Evolutionary conservation across 768 basidiomycete genomes (phyloP), one percentile per base, ranked within the genome.

Genomic region (Boletus eberwhitei): DNA sequence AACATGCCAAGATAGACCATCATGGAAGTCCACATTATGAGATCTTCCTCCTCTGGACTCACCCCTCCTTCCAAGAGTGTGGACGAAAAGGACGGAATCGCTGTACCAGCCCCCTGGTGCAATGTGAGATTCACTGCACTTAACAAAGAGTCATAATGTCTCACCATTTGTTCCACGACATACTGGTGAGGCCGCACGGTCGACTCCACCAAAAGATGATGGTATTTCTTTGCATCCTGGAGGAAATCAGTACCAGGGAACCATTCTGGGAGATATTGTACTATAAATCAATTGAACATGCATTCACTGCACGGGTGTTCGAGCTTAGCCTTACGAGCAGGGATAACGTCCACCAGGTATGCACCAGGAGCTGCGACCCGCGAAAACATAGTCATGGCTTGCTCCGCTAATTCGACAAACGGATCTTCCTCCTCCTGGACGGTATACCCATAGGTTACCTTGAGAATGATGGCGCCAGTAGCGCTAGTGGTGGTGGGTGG

Each of bases 121-220:
- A 21, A 41, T n/a, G 34, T 61, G 35, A 57, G 42, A 44, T 39
- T 4, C 7, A 38, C 8, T 9, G 5, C 8, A 9, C 21, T 21
- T 7, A 17, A 2, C 8, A 31, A 2, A 4, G 6, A 22, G 4
- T 4, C 3, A 36, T n/a, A 21, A 16, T 0, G 16, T 17, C 60
- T 4, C 53, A 82, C 83, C 66, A 84, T 77, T 55, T 79, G 75
- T 17, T 77, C 60, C 36, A 74, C 72, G 6, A 77, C 77, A 47
- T 71, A 78, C 8, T 70, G 61, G 40, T 72, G 80, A 0, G 84
- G 83, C 5, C 64, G 65, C 19, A 76, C 72, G 3, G 77, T 66
- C 68, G 79, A 75, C 9, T 72, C 66, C 3, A 65, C 59, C 2
- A 77, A 68, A 1, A 73, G 2, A 2, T 22, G 22, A 4, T 43